Evolutionary conservation across 208 protist species (phyloP).

Genomic region (Trypanosoma grayi): DNA sequence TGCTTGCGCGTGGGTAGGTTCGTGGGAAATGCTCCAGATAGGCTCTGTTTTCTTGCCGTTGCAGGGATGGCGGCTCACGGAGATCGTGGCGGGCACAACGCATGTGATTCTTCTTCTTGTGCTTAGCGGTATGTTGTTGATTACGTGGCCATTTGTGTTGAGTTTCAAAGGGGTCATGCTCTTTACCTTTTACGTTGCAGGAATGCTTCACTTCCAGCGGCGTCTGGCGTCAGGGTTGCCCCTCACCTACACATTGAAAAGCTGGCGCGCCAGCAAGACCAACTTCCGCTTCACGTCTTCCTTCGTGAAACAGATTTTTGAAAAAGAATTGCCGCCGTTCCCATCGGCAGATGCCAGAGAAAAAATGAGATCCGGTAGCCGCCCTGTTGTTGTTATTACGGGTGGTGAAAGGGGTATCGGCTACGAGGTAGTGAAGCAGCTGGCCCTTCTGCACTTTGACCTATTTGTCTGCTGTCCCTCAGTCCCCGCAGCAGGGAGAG

Average conservation of each 20-base stretch:
- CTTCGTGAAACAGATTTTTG: conserved; percentile 21
- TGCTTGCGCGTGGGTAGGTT: not conserved
- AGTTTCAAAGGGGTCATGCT: not conserved
- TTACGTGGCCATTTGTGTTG: conserved; percentile 9
- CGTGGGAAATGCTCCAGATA: conserved; percentile 17
- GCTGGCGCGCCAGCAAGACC: conserved; percentile 28
- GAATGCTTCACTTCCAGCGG: conserved; percentile 42
- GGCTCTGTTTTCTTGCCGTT: conserved; percentile 35
- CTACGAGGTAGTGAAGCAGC: conserved; percentile 35
- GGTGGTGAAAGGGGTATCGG: conserved; percentile 51
- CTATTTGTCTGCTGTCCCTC: conserved; percentile 48
- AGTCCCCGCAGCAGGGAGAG: conserved; percentile 24
- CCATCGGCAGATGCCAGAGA: not conserved
- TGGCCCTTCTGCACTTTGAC: conserved; percentile 30
- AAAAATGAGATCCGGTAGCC: not conserved
- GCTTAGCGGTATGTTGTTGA: not conserved
- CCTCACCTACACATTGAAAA: conserved; percentile 29
- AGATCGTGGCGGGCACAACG: conserved; percentile 29
- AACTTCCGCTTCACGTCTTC: conserved; percentile 43
- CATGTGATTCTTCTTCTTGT: conserved; percentile 31
- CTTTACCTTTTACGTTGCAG: conserved; percentile 18
- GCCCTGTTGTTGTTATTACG: conserved; percentile 40
- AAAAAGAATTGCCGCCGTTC: not conserved
- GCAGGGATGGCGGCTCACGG: conserved; percentile 30
- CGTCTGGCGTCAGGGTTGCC: conserved; percentile 47